These are phyloP conservation scores for Setaria italica DNA, from an alignment of 202 grass and related monocot species.

Conservation along the genomic window DNA sequence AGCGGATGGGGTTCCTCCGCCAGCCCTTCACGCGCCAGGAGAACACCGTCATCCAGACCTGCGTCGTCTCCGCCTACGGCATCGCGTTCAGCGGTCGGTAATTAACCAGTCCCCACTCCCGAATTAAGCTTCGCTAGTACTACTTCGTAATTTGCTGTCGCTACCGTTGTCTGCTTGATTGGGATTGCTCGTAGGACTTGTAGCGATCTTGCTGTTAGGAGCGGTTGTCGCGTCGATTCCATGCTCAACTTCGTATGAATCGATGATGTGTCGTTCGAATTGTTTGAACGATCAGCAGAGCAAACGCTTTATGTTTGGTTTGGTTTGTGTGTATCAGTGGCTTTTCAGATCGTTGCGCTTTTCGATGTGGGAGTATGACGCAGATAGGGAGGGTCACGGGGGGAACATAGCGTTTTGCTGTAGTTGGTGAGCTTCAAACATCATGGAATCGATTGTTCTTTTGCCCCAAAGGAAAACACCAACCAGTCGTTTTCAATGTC, in stretches of 20 bases:
- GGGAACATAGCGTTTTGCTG: constrained; percentile 23
- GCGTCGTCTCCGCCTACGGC: constrained; percentile 84
- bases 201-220: not conserved
- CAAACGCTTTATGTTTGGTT: constrained; percentile 20
- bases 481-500: constrained; percentile 37
- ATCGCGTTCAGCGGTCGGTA: constrained; percentile 82
- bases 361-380: not conserved
- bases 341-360: not conserved
- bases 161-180: not conserved
- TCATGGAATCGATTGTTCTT: constrained; percentile 51
- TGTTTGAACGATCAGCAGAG: constrained; percentile 18
- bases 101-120: not conserved
- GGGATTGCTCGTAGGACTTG: not conserved
- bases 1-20: constrained; percentile 57
- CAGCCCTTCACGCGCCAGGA: constrained; percentile 90
- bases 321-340: constrained; percentile 1
- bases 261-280: not conserved
- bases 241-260: constrained; percentile 10
- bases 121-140: not conserved
- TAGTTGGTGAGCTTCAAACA: constrained; percentile 43
- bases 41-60: constrained; percentile 96
- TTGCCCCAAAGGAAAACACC: constrained; percentile 33
- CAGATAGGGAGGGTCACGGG: not conserved
- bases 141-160: not conserved
- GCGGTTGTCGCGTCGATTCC: constrained; percentile 12